Base-by-base conservation (phyloP, 768 basidiomycete genomes). In the Tylopilus vinaceipallidus region DNA sequence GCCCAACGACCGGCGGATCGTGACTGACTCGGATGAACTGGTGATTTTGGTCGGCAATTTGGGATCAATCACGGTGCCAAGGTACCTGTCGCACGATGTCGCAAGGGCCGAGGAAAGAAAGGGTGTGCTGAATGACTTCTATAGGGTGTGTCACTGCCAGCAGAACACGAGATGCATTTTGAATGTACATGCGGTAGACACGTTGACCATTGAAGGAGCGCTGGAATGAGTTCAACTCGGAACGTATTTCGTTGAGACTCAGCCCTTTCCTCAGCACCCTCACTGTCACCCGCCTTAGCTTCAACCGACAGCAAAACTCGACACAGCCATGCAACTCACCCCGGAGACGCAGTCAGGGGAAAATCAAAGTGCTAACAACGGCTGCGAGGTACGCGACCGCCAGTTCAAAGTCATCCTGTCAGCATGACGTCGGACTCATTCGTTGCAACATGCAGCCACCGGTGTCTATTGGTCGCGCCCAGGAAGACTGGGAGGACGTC, bases 401-500 rank as follows among this genome's bases (percentile, higher is more conserved):
- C 37, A 9, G n/a, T n/a, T 29, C 27, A 12, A 6, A 12, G 12
- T 43, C n/a, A 8, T 23, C 6, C 20, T 26, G 14, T 29, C 34
- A 39, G 32, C 24, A 14, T 16, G 33, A 14, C 11, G 12, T 45
- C 6, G 9, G 9, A 19, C 42, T 34, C 23, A 46, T 29, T n/a
- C n/a, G n/a, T 39, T 27, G 32, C 34, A 29, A 27, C 20, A 37
- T 16, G 14, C 27, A 59, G 53, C 23, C 35, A 37, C 35, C n/a
- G 17, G 45, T 32, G 45, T 34, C n/a, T n/a, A n/a, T n/a, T n/a
- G n/a, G n/a, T n/a, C n/a, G n/a, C n/a, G n/a, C n/a, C 22, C 52
- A 52, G 27, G 60, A 52, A n/a, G 55, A 46, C 3, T 76, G 72
- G 75, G 70, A 72, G 52, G 73, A 76, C 29, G 20, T 66, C 41